A percentile compares a stretch with the other conserved stretches of the same genome.
These are phyloP conservation scores for Arachis hypogaea DNA, from an alignment of 306 rosid genomes.

Conservation along the genomic window DNA sequence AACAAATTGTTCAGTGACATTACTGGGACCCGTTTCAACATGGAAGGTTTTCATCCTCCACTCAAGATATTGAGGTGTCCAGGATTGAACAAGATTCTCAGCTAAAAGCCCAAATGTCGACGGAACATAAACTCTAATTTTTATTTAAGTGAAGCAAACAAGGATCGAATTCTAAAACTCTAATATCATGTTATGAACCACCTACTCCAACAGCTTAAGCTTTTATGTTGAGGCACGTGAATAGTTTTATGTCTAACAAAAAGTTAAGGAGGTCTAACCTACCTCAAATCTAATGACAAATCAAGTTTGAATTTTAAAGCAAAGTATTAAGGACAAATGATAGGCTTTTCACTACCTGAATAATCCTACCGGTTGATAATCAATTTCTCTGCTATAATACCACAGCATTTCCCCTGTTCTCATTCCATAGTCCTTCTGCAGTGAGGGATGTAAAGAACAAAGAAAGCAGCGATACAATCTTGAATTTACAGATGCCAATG, in stretches of 20 bases:
- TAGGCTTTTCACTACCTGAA: slow-evolving; percentile 66
- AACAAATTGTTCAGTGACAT: too few relatives aligned
- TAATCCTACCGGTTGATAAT: slow-evolving; percentile 72
- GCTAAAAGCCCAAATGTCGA: background rate
- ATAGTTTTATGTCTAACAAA: too few relatives aligned
- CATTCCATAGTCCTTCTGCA: slow-evolving; percentile 81
- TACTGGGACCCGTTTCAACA: too few relatives aligned
- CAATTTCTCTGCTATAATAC: slow-evolving; percentile 88
- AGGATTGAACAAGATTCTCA: too few relatives aligned
- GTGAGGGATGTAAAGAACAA: slow-evolving; percentile 62
- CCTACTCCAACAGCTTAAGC: too few relatives aligned
- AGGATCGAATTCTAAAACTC: too few relatives aligned
- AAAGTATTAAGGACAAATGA: slow-evolving; percentile 31
- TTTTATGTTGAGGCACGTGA: too few relatives aligned
- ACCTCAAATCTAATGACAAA: slow-evolving; percentile 29
- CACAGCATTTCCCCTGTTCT: slow-evolving; percentile 93
- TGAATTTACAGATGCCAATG: slow-evolving; percentile 32
- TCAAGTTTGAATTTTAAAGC: slow-evolving; percentile 30
- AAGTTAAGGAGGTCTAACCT: background rate
- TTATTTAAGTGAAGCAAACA: too few relatives aligned
- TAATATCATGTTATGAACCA: too few relatives aligned
- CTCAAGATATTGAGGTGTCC: too few relatives aligned
- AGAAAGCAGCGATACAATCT: slow-evolving; percentile 21
- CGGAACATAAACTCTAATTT: background rate
- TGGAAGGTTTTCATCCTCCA: too few relatives aligned